Percentiles rank a stretch among this genome's conserved stretches.
Evolutionary conservation across 106 monocot genomes (phyloP).

Genomic region (Apostasia shenzhenica): DNA sequence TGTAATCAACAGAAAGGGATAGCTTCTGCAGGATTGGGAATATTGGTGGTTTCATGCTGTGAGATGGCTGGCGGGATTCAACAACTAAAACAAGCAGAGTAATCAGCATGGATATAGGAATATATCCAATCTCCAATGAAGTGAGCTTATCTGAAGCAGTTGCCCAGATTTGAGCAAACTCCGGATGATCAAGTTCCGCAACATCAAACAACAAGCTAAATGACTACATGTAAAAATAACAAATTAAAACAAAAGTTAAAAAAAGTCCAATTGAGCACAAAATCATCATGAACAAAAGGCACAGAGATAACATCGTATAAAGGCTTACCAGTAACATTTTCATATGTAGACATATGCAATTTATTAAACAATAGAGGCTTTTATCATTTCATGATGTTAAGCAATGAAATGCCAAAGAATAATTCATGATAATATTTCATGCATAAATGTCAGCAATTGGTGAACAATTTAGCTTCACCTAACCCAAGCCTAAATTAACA

Average conservation of each 20-base stretch:
- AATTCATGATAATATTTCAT: no score
- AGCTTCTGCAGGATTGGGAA: constrained; percentile 72
- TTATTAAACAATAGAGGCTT: no score
- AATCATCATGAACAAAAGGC: no score
- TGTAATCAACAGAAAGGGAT: constrained; percentile 73
- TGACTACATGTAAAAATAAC: constrained; percentile 27
- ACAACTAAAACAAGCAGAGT: constrained; percentile 30
- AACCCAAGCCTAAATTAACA: no score
- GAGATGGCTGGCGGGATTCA: constrained; percentile 12
- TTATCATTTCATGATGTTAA: no score
- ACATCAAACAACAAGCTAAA: constrained; percentile 77
- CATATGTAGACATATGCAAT: no score
- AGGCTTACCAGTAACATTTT: no score
- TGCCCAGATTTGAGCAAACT: constrained; percentile 66
- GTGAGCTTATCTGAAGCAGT: constrained; percentile 50
- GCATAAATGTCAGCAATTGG: no score
- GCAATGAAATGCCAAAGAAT: no score
- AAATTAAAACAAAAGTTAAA: neutral
- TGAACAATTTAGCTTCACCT: no score
- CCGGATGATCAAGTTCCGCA: constrained; percentile 42
- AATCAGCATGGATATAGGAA: constrained; percentile 56
- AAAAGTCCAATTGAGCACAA: no score
- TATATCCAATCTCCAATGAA: constrained; percentile 75
- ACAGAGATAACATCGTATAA: no score
- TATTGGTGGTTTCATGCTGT: constrained; percentile 23